Base-by-base conservation (phyloP, 2,329 filamentous ascomycete species). In the Harringtonia aguacate region DNA sequence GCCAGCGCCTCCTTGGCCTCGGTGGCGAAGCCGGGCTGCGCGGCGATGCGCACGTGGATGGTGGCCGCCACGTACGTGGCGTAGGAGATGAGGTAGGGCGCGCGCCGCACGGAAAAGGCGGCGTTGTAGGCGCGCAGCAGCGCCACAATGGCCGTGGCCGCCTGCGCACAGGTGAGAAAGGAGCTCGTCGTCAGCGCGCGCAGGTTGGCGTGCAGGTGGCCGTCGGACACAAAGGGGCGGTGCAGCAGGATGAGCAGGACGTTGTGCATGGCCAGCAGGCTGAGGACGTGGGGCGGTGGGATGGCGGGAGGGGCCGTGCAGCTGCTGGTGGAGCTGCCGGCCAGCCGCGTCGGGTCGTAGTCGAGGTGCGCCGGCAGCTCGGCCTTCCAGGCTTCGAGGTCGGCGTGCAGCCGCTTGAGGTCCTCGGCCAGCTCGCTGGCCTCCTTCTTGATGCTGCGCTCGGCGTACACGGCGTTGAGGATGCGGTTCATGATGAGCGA, bases 41-140 rank as follows among this genome's bases (percentile, higher is more conserved):
- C 68, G 0, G 72, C 70, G 7, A 70, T 68, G 4, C 70, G 69
- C 0, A 66, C 67, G 41, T 70, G 66, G 17, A 76, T 73, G 0
- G 70, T 75, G 0, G 70, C 70, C 4, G 65, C 65, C 1, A 75
- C 70, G 46, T 76, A 77, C 0, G 69, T 73, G 0, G 73, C 70
- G 52, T 77, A 77, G 0, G 69, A 72, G 17, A 76, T 64, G 1
- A 76, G 56, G 44, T 76, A 76, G 0, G 73, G 73, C 0, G 72
- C 28, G 3, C 29, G 17, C 68, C 12, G 63, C 40, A 1, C 62
- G 58, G 0, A 69, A 55, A 34, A 68, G 67, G 0, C 59, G 57
- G 2, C 57, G 54, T 61, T 58, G 41, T 68, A 69, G 12, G n/a
- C n/a, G n/a, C n/a, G n/a, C n/a, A 58, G 51, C 1, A 56, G 53